These are phyloP conservation scores for Penstemon davidsonii DNA, from an alignment of 257 asterid species.

Conservation along the genomic window DNA sequence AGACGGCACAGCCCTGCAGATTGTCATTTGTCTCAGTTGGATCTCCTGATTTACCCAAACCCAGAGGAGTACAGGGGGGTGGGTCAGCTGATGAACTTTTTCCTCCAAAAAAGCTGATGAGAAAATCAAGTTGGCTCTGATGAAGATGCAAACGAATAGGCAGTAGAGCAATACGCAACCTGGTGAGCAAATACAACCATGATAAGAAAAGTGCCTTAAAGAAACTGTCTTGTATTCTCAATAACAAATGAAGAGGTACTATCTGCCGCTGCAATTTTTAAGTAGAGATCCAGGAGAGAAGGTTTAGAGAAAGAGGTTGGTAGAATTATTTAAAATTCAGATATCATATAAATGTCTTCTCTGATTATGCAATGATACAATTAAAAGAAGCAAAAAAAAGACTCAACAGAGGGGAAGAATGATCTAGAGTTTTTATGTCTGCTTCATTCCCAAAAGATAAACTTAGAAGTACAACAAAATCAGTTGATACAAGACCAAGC, in stretches of 20 bases:
- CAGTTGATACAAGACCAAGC: constrained; percentile 11
- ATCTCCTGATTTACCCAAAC: constrained; percentile 44
- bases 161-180: constrained; percentile 81
- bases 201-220: constrained; percentile 25
- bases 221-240: constrained; percentile 10
- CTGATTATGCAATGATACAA: too few species aligned
- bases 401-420: too few species aligned
- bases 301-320: too few species aligned
- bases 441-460: background rate
- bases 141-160: constrained; percentile 91
- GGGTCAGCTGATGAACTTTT: constrained; percentile 49
- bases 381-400: too few species aligned
- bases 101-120: constrained; percentile 88
- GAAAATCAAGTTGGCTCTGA: constrained; percentile 94
- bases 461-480: background rate
- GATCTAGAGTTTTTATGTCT: too few species aligned
- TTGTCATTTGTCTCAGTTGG: constrained; percentile 40
- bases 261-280: too few species aligned
- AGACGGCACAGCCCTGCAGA: constrained; percentile 43
- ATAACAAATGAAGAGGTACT: background rate
- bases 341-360: too few species aligned
- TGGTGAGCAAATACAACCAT: constrained; percentile 34
- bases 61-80: constrained; percentile 39
- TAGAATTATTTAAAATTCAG: too few species aligned
- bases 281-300: too few species aligned